Evolutionary conservation across 192 early-diverging fungal genomes (phyloP).

Genomic region (Physocladia obscura): DNA sequence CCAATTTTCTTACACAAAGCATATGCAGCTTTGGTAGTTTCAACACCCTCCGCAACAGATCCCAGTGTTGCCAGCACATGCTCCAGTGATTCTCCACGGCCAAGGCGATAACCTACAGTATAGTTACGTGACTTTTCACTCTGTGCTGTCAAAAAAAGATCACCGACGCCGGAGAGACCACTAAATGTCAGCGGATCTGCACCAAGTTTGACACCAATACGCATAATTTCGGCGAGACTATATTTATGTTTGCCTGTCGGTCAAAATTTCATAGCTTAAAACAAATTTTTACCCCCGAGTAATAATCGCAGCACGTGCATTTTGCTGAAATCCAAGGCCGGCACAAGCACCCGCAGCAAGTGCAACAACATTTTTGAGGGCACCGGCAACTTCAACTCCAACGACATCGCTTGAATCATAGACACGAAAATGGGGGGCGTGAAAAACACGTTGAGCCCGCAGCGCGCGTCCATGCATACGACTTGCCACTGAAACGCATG

Average conservation of each 20-base stretch:
- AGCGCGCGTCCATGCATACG: slow-evolving; percentile 25
- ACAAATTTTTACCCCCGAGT: slow-evolving; percentile 38
- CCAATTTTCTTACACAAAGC: slow-evolving; percentile 37
- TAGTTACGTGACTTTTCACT: slow-evolving; percentile 55
- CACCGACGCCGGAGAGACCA: slow-evolving; percentile 48
- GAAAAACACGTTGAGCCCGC: slow-evolving; percentile 47
- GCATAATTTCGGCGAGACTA: slow-evolving; percentile 45
- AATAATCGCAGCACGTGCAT: slow-evolving; percentile 53
- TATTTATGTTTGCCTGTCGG: not conserved
- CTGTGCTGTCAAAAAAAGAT: slow-evolving; percentile 48
- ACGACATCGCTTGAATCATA: slow-evolving; percentile 45
- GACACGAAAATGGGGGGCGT: slow-evolving; percentile 53
- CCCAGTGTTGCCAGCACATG: slow-evolving; percentile 46
- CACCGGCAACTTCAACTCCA: slow-evolving; percentile 51
- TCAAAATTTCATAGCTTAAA: not conserved
- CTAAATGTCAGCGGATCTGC: slow-evolving; percentile 54
- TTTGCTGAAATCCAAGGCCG: slow-evolving; percentile 50
- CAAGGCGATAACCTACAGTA: slow-evolving; percentile 51
- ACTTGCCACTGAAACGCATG: slow-evolving; percentile 49
- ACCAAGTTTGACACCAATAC: slow-evolving; percentile 48
- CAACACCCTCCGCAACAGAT: slow-evolving; percentile 53
- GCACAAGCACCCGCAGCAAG: slow-evolving; percentile 48
- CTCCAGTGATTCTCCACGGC: slow-evolving; percentile 48
- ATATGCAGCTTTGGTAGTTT: slow-evolving; percentile 50
- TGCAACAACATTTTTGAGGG: slow-evolving; percentile 57